Evolutionary conservation across 2,329 filamentous ascomycete genomes (phyloP), one percentile per base, ranked within the genome.

Genomic region (Xylariales sp.): DNA sequence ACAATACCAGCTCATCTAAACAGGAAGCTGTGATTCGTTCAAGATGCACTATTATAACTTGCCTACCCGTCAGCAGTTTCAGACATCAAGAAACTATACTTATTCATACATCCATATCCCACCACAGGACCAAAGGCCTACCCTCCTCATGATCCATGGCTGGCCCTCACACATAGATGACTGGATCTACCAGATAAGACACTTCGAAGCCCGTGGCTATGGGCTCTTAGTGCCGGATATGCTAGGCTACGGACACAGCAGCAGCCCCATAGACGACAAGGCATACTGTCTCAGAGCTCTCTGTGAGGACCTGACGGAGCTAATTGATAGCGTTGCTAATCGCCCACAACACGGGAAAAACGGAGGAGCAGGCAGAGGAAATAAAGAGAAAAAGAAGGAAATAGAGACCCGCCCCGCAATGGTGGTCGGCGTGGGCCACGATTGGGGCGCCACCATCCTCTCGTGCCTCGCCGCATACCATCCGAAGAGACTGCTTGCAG

Each of bases 401-500:
- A n/a, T n/a, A n/a, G n/a, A n/a, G n/a, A n/a, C n/a, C 40, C 33
- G 49, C 1, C 40, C 56, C 16, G 23, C 50, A 12, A 45, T 51
- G 17, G 52, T 51, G 18, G 57, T 67, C 29, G 53, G 58, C 5
- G 55, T 69, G 12, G 66, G 64, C 21, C 65, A 69, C 40, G 65
- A 69, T 46, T 69, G 65, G 66, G 66, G 66, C 19, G 56, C 58
- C 6, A 46, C 36, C 7, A 43, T 60, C 8, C 56, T 60, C 0
- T 52, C 57, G 17, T 57, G 64, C 11, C 43, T 67, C 18, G 63
- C 60, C 41, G 48, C 62, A 14, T 64, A 59, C 46, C 45, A 61
- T 29, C 60, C 58, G 0, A 51, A 65, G 3, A 54, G 59, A 8
- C 56, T 65, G 11, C 37, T 48, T 6, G 62, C 58, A 13, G 41